phyloP scores from a whole-genome alignment of 768 basidiomycete species.

The Phanerochaete sordida region DNA sequence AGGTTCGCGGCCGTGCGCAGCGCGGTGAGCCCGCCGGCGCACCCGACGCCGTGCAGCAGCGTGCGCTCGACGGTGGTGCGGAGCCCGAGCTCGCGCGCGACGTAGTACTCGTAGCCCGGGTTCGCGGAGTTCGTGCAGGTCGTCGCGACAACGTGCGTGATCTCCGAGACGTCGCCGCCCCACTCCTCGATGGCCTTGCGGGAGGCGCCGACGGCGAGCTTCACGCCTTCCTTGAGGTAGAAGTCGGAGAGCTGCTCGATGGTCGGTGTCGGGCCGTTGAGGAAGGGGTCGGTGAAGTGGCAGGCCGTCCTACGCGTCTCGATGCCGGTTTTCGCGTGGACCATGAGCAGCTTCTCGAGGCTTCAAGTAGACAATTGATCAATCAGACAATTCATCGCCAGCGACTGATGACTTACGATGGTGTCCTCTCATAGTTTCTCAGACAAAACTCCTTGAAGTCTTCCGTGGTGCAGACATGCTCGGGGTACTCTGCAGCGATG shows the following conservation, averaged over 20 bases:
- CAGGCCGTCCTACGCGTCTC: neutral
- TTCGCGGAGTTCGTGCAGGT: conserved; percentile 5
- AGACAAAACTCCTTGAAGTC: conserved; percentile 1
- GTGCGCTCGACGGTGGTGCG: neutral
- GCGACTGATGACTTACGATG: neutral
- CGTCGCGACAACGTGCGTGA: neutral
- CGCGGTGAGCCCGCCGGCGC: neutral
- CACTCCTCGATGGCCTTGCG: conserved; percentile 1
- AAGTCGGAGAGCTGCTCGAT: conserved; percentile 1
- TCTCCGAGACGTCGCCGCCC: neutral
- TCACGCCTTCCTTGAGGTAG: neutral
- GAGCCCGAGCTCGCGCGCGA: conserved; percentile 1
- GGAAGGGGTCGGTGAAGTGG: neutral
- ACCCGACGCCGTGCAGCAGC: neutral
- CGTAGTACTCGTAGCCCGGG: conserved; percentile 1
- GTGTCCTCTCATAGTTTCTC: neutral
- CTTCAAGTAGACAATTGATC: neutral
- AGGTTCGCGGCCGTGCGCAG: neutral
- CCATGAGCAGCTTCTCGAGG: conserved; percentile 7
- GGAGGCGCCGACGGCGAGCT: neutral
- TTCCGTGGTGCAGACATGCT: neutral
- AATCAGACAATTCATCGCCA: neutral
- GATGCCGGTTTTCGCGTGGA: conserved; percentile 11
- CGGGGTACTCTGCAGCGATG: conserved; percentile 3
- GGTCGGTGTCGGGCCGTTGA: neutral